Base-by-base conservation (phyloP, 306 rosid species). In the Cicer cuneatum region DNA sequence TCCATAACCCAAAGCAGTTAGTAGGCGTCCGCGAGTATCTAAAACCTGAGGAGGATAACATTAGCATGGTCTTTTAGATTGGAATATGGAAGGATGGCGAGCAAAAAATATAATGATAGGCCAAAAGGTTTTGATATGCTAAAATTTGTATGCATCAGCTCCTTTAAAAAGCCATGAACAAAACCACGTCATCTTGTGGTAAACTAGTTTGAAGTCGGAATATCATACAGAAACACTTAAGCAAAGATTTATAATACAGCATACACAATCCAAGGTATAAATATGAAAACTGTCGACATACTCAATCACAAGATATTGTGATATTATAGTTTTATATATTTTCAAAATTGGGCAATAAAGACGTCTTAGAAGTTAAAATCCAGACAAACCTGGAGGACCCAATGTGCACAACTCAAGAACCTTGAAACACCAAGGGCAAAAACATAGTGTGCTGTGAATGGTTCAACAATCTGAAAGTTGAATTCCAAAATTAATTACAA, bases 371-470 rank as follows among this genome's bases (percentile, higher is more conserved):
- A 73, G 69, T 71, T 10, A 7, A 78, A 43, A 12, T 35, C 37
- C 51, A 13, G 62, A 62, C 85, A 38, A 76, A 91, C 93, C 93
- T 91, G 93, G 74, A 91, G 88, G 65, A 91, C 83, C 93, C 92
- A 90, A 73, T 91, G 97, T 16, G 93, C 97, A 70, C 97, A 91
- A 64, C 92, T 91, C 87, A 91, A 81, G 86, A 91, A 91, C 87
- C 97, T 86, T 62, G 92, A 92, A 71, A 87, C 84, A 78, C 97
- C 92, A 11, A 91, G 87, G 21, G 97, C 92, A 83, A 91, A 91
- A 66, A 91, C 93, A 83, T 91, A 89, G 77, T 83, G 90, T 62
- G 93, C 93, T 0, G 93, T 91, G 82, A 91, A 89, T 35, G 97
- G 93, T 80, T 91, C 97, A 52, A 91, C 86, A 70, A 91, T 89